A percentile compares a stretch with the other conserved stretches of the same genome.
Conservation (phyloP, 306 rosid species). For the Fagus crenata region DNA sequence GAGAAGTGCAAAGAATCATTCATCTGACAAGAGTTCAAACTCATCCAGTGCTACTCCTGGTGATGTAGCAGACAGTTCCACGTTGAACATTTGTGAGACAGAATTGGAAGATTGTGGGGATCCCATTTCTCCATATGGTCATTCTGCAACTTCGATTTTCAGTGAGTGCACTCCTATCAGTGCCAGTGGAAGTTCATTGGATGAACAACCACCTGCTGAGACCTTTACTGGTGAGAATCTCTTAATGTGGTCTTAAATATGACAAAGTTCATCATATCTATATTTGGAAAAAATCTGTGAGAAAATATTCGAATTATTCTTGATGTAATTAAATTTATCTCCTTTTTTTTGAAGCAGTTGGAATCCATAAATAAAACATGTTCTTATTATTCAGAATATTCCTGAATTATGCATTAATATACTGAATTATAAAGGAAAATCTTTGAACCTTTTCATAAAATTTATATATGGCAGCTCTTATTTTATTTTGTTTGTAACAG, state of each 20-base stretch:
- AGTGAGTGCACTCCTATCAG: conserved; percentile 57
- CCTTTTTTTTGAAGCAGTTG: not conserved
- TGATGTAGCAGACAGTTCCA: conserved; percentile 56
- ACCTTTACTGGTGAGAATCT: conserved; percentile 61
- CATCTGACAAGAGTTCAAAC: conserved; percentile 66
- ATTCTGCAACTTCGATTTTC: conserved; percentile 55
- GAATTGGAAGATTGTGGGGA: conserved; percentile 67
- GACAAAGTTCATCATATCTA: conserved; percentile 6
- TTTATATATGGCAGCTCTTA: not conserved
- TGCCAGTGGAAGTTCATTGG: conserved; percentile 62
- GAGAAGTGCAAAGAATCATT: conserved; percentile 53
- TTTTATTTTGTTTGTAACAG: not conserved
- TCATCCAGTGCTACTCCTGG: conserved; percentile 64
- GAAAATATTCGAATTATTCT: conserved; percentile 1
- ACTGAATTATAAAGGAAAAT: not conserved
- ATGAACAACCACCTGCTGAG: conserved; percentile 46
- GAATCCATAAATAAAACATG: not conserved
- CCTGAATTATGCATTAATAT: not conserved
- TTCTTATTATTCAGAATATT: not conserved
- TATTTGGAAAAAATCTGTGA: not conserved
- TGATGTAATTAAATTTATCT: not conserved
- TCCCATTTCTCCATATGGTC: conserved; percentile 61
- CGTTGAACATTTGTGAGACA: conserved; percentile 48
- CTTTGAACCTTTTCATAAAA: not conserved
- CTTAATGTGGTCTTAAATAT: conserved; percentile 17